A percentile compares a stretch with the other conserved stretches of the same genome.
Conservation (phyloP, 2,329 filamentous ascomycete genomes). For the Neurospora crassa region DNA sequence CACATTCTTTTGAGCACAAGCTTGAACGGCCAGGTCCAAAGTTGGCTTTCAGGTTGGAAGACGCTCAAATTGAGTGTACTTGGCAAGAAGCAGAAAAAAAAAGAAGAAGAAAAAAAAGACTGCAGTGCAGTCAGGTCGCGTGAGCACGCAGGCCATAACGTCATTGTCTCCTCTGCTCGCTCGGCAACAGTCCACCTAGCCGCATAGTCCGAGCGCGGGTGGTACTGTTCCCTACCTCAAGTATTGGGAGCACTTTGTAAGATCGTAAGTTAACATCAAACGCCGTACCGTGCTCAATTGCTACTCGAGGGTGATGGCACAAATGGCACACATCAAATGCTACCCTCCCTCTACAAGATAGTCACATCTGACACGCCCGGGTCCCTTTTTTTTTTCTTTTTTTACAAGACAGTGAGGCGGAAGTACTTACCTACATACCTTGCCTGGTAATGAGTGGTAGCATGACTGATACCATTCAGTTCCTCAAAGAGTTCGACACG, state of each 20-base stretch:
- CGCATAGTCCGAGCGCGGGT: not conserved
- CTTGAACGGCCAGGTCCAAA: not conserved
- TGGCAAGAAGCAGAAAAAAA: not conserved
- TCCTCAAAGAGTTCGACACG: not conserved
- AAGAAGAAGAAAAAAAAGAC: not conserved
- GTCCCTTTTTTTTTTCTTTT: too few species aligned
- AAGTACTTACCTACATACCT: not conserved
- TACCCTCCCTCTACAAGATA: not conserved
- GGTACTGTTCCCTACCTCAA: not conserved
- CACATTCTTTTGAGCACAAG: not conserved
- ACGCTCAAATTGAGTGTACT: not conserved
- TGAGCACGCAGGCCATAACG: not conserved
- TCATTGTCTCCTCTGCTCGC: not conserved
- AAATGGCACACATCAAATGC: not conserved
- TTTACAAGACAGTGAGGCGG: not conserved
- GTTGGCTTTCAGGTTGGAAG: not conserved
- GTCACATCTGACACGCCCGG: not conserved
- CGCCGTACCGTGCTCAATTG: not conserved
- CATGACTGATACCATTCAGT: not conserved
- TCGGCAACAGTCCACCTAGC: not conserved
- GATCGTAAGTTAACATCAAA: not conserved
- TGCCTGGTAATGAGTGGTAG: not conserved
- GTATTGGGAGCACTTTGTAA: not conserved
- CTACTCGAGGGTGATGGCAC: not conserved
- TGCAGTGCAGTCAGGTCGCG: not conserved